A percentile compares a stretch with the other conserved stretches of the same genome.
Conservation (phyloP, 495 filamentous ascomycete species). For the Cairneyella variabilis region DNA sequence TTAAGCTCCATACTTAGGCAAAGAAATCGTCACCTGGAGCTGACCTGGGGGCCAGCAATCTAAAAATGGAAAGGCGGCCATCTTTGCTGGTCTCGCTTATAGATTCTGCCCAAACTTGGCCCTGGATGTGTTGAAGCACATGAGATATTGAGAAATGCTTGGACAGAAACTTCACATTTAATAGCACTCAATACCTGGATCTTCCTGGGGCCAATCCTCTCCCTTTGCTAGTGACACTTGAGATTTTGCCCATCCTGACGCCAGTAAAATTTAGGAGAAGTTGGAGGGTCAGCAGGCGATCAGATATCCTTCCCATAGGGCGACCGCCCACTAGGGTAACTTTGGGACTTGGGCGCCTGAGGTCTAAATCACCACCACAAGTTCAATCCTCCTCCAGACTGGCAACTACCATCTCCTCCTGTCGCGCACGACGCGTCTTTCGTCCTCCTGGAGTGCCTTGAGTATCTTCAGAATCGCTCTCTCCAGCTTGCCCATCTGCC, state of each 20-base stretch:
- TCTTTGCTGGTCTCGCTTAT: too few species aligned
- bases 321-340: not conserved
- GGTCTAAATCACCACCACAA: not conserved
- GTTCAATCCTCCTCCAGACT: slow-evolving; percentile 1
- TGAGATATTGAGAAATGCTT: too few species aligned
- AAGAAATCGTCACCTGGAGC: too few species aligned
- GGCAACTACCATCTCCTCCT: slow-evolving; percentile 4
- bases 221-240: not conserved
- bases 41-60: too few species aligned
- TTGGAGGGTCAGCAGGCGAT: slow-evolving; percentile 14
- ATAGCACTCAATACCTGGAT: not conserved
- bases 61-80: too few species aligned
- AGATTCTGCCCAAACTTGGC: too few species aligned
- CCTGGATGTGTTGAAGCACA: too few species aligned
- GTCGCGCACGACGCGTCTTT: slow-evolving; percentile 11
- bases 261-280: not conserved
- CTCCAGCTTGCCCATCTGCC: slow-evolving; percentile 1
- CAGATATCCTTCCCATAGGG: slow-evolving; percentile 6
- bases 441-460: not conserved
- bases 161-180: too few species aligned
- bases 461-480: not conserved
- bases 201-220: not conserved
- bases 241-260: not conserved
- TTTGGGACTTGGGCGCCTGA: not conserved
- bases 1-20: too few species aligned